A percentile compares a stretch with the other conserved stretches of the same genome.
These are phyloP conservation scores for Gloeophyllum trabeum DNA, from an alignment of 768 basidiomycete species.

Conservation along the genomic window DNA sequence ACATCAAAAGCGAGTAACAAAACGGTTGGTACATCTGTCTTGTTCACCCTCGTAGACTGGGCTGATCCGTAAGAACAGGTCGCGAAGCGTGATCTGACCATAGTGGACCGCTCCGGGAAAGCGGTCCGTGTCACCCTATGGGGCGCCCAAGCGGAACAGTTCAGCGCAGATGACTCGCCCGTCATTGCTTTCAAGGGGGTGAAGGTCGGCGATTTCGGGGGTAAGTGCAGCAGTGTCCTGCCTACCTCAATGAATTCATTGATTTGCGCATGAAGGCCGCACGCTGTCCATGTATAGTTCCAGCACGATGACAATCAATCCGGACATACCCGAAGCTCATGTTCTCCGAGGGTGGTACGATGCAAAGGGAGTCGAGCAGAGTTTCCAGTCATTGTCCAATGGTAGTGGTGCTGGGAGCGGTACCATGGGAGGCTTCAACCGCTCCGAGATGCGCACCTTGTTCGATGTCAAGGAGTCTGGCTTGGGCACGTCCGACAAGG, in stretches of 20 bases:
- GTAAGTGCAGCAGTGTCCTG: conserved; percentile 22
- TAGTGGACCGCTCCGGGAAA: conserved; percentile 77
- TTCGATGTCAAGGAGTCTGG: conserved; percentile 70
- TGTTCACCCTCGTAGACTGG: background rate
- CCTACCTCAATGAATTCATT: background rate
- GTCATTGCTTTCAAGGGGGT: conserved; percentile 92
- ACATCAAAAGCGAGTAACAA: conserved; percentile 64
- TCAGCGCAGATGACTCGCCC: conserved; percentile 40
- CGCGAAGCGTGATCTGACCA: conserved; percentile 77
- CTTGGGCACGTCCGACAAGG: conserved; percentile 64
- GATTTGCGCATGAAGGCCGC: conserved; percentile 40
- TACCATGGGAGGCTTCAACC: conserved; percentile 36
- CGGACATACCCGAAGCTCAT: conserved; percentile 88
- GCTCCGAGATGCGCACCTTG: conserved; percentile 62
- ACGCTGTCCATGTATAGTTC: conserved; percentile 76
- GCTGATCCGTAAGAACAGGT: conserved; percentile 34
- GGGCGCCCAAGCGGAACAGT: conserved; percentile 91
- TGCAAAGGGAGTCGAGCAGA: conserved; percentile 42
- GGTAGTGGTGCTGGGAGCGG: conserved; percentile 22
- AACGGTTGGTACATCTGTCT: conserved; percentile 34
- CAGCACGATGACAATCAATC: conserved; percentile 75
- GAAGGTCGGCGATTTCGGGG: conserved; percentile 87
- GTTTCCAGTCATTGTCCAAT: conserved; percentile 66
- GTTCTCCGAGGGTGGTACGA: conserved; percentile 89
- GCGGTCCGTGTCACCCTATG: conserved; percentile 83